Evolutionary conservation across 164 flowering plant genomes (phyloP).

Genomic region (Tetracentron sinense): DNA sequence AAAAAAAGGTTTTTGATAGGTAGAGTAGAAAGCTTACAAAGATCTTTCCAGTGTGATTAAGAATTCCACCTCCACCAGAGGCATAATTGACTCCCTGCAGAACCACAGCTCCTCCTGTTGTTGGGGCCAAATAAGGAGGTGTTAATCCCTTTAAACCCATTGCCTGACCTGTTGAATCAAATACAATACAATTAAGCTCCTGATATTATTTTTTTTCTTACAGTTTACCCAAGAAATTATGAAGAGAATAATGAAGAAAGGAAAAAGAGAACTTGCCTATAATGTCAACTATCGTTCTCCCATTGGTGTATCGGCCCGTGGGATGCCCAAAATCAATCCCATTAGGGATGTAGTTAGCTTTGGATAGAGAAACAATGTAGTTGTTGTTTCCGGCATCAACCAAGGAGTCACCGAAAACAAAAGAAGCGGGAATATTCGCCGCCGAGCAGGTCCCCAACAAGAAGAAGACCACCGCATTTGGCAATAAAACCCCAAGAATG

Average conservation of each 20-base stretch:
- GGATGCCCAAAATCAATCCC: constrained; percentile 73
- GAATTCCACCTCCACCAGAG: constrained; percentile 61
- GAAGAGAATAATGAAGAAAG: neutral
- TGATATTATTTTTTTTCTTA: neutral
- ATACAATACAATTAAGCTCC: neutral
- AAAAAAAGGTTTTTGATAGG: too few species aligned
- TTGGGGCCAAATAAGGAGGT: constrained; percentile 62
- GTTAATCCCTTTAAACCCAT: constrained; percentile 33
- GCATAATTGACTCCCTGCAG: constrained; percentile 61
- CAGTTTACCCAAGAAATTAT: neutral
- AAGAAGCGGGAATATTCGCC: constrained; percentile 38
- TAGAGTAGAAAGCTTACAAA: constrained; percentile 37
- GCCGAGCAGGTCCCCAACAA: constrained; percentile 18
- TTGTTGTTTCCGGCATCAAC: constrained; percentile 85
- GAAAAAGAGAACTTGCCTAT: constrained; percentile 38
- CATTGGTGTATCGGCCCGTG: constrained; percentile 74
- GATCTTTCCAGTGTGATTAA: constrained; percentile 38
- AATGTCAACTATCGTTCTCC: constrained; percentile 67
- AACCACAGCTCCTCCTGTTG: constrained; percentile 36
- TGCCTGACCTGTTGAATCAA: constrained; percentile 45
- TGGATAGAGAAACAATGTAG: constrained; percentile 58
- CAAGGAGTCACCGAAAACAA: constrained; percentile 78
- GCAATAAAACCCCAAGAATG: constrained; percentile 2
- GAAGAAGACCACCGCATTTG: neutral
- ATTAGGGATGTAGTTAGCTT: constrained; percentile 57